A percentile compares a stretch with the other conserved stretches of the same genome.
Conservation (phyloP, 208 protist species). For the Acanthamoeba sp. region DNA sequence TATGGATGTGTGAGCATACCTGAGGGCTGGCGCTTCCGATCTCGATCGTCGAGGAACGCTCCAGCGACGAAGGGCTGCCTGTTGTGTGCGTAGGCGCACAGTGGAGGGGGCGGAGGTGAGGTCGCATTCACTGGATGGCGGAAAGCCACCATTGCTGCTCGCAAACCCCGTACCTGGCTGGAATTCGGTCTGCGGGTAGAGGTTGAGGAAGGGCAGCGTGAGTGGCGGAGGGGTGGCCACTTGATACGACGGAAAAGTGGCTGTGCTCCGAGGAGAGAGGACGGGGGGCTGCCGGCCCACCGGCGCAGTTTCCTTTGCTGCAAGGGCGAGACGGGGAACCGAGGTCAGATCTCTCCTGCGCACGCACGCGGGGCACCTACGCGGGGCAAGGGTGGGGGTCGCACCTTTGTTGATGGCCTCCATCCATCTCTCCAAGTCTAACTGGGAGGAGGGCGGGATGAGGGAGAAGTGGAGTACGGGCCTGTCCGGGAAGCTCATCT, state of each 20-base stretch:
- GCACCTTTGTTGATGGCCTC: conserved; percentile 31
- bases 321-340: no score
- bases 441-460: background rate
- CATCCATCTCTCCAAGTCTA: conserved; percentile 7
- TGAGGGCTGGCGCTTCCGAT: background rate
- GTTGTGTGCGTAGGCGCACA: background rate
- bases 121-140: no score
- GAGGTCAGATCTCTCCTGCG: no score
- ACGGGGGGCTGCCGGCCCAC: background rate
- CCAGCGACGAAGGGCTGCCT: background rate
- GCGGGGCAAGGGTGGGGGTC: background rate
- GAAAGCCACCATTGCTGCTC: no score
- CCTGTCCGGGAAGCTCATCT: background rate
- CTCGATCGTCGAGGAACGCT: background rate
- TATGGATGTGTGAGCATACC: background rate
- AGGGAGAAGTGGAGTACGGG: conserved; percentile 36
- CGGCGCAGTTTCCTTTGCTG: background rate
- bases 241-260: background rate
- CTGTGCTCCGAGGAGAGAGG: background rate
- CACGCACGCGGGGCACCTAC: no score
- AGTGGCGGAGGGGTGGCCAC: background rate
- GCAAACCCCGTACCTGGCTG: background rate
- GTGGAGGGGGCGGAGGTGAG: no score
- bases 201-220: background rate
- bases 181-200: background rate